Conservation (phyloP, 1,284 basidiomycete genomes). For the Trichosporon ovoides region DNA sequence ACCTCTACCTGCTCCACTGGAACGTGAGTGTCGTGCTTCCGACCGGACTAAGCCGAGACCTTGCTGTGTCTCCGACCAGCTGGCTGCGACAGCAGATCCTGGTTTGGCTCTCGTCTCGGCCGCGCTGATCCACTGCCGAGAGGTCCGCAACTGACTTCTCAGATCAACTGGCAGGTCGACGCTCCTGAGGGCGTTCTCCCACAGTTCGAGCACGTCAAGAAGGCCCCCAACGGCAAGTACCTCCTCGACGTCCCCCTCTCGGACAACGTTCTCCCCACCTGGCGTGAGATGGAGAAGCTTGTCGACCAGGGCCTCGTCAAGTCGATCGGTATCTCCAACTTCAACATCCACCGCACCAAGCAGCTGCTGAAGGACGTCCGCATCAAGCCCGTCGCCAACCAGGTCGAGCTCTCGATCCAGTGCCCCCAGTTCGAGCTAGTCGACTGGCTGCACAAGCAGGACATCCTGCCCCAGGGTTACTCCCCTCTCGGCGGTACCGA, state of each 20-base stretch:
- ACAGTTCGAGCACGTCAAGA: constrained; percentile 32
- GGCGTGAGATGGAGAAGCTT: constrained; percentile 57
- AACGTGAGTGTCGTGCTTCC: constrained; percentile 49
- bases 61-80: no score
- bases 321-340: constrained; percentile 64
- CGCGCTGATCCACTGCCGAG: no score
- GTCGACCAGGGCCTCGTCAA: constrained; percentile 54
- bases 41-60: neutral
- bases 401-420: constrained; percentile 77
- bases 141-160: no score
- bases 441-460: constrained; percentile 57
- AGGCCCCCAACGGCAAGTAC: constrained; percentile 49
- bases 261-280: constrained; percentile 64
- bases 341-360: constrained; percentile 63
- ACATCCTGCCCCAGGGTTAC: constrained; percentile 67
- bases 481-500: constrained; percentile 67
- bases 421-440: constrained; percentile 76
- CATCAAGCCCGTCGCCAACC: constrained; percentile 59
- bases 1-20: constrained; percentile 81
- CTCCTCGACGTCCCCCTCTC: constrained; percentile 60
- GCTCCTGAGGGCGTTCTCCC: constrained; percentile 37
- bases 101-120: no score
- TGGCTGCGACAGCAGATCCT: no score
- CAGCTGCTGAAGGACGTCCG: constrained; percentile 58
- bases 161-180: constrained; percentile 46